Percentiles rank a stretch among this genome's conserved stretches.
Evolutionary conservation across 179 eudicot species (phyloP).

Genomic region (Silene noctiflora): DNA sequence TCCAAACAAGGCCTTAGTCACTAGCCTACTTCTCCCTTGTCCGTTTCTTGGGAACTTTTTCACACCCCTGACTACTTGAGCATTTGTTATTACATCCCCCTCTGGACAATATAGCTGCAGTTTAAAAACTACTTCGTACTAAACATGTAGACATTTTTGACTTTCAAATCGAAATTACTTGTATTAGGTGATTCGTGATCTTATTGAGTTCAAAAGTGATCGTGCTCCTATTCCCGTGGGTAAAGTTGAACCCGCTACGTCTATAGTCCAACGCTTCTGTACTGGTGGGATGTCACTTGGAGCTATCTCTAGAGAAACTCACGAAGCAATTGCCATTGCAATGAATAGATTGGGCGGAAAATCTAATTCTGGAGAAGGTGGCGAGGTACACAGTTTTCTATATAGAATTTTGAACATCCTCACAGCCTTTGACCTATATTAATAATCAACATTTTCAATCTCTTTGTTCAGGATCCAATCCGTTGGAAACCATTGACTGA

Average conservation of each 20-base stretch:
- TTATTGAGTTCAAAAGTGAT: conserved; percentile 86
- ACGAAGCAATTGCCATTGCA: conserved; percentile 99
- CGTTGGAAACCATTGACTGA: conserved; percentile 94
- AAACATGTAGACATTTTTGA: neutral
- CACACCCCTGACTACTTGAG: neutral
- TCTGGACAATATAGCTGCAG: too few relatives aligned
- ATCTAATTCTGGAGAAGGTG: conserved; percentile 99
- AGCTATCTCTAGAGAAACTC: conserved; percentile 99
- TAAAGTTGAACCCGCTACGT: conserved; percentile 86
- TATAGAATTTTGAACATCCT: neutral
- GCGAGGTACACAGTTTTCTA: conserved; percentile 63
- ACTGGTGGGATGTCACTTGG: conserved; percentile 99
- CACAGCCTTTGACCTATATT: neutral
- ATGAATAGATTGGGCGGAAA: conserved; percentile 99
- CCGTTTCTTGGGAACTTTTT: neutral
- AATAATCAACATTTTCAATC: neutral
- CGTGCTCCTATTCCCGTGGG: conserved; percentile 94
- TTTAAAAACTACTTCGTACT: neutral
- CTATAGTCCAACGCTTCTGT: conserved; percentile 93
- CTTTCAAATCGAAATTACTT: conserved; percentile 9
- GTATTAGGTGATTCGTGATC: conserved; percentile 87
- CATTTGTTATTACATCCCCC: neutral
- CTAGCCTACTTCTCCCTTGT: neutral
- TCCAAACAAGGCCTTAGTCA: neutral
- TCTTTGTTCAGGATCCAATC: conserved; percentile 76